phyloP scores from a whole-genome alignment of 192 early-diverging fungal species.

The Coemansia nantahalensis region DNA sequence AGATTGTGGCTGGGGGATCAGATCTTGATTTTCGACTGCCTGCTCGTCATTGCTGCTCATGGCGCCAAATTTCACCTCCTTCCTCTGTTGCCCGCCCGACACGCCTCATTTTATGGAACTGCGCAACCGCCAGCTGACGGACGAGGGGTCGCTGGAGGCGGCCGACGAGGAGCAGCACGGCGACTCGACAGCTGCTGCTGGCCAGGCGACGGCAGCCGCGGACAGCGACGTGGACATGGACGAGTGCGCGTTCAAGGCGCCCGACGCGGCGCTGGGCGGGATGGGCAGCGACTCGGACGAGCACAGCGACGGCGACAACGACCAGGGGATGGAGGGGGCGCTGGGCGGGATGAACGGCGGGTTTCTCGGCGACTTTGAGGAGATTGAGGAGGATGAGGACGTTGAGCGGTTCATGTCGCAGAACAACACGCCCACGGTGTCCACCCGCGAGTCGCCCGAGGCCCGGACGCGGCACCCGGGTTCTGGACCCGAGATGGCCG shows the following conservation, averaged over 20 bases:
- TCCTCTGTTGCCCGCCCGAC: too few species aligned
- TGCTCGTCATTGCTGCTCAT: too few species aligned
- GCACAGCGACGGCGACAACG: constrained; percentile 1
- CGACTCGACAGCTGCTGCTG: too few species aligned
- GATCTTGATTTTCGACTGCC: too few species aligned
- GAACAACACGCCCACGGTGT: constrained; percentile 31
- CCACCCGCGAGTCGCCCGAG: constrained; percentile 32
- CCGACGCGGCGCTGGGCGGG: background rate
- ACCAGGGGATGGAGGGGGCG: background rate
- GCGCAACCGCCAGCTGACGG: constrained; percentile 18
- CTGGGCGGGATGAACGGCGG: constrained; percentile 12
- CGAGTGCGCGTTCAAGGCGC: background rate
- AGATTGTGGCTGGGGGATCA: too few species aligned
- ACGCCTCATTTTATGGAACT: constrained; percentile 17
- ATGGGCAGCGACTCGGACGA: background rate
- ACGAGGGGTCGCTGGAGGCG: too few species aligned
- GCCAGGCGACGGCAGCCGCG: background rate
- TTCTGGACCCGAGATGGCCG: background rate
- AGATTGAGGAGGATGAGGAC: constrained; percentile 48
- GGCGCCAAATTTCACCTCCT: too few species aligned
- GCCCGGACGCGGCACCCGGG: background rate
- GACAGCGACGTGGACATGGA: constrained; percentile 1
- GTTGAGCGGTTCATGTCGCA: constrained; percentile 47
- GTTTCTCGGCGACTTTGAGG: constrained; percentile 45
- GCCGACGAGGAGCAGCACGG: too few species aligned